A percentile compares a stretch with the other conserved stretches of the same genome.
Conservation (phyloP, 306 rosid genomes). For the Crotalaria pallida region DNA sequence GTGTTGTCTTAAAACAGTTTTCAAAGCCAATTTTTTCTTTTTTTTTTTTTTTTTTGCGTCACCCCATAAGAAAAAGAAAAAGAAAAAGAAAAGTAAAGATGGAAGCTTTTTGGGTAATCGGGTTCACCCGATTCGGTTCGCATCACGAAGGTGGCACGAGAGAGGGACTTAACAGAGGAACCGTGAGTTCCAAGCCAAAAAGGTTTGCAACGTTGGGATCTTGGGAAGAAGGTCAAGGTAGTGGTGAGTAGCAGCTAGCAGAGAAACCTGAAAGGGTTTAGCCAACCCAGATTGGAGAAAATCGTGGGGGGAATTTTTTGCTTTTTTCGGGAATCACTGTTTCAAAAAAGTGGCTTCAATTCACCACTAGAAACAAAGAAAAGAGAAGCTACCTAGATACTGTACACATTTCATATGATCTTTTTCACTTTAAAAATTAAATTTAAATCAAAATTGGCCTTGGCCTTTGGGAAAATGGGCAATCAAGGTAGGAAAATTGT, state of each 20-base stretch:
- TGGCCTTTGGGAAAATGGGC: background rate
- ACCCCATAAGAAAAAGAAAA: background rate
- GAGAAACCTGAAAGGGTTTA: slow-evolving; percentile 3
- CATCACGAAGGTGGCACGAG: slow-evolving; percentile 23
- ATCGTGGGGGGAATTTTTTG: slow-evolving; percentile 32
- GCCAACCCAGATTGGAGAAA: slow-evolving; percentile 29
- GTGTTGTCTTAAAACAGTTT: slow-evolving; percentile 43
- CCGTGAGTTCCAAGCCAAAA: slow-evolving; percentile 43
- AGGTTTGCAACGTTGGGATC: slow-evolving; percentile 11
- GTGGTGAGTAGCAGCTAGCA: too few species aligned
- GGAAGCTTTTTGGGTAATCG: slow-evolving; percentile 1
- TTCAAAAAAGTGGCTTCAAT: background rate
- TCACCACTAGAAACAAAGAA: background rate
- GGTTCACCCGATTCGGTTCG: slow-evolving; percentile 18
- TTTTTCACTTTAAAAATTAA: too few species aligned
- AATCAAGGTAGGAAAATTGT: background rate
- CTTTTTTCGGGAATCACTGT: slow-evolving; percentile 23
- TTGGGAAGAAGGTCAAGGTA: too few species aligned
- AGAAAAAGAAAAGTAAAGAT: background rate
- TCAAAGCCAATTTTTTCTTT: background rate
- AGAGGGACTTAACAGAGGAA: slow-evolving; percentile 38
- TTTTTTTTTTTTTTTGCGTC: background rate
- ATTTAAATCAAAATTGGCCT: background rate
- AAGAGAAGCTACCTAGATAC: background rate
- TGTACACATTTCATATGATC: background rate